A percentile compares a stretch with the other conserved stretches of the same genome.
Conservation (phyloP, 1,139 yeast species). For the Suhomyces panamericanus region DNA sequence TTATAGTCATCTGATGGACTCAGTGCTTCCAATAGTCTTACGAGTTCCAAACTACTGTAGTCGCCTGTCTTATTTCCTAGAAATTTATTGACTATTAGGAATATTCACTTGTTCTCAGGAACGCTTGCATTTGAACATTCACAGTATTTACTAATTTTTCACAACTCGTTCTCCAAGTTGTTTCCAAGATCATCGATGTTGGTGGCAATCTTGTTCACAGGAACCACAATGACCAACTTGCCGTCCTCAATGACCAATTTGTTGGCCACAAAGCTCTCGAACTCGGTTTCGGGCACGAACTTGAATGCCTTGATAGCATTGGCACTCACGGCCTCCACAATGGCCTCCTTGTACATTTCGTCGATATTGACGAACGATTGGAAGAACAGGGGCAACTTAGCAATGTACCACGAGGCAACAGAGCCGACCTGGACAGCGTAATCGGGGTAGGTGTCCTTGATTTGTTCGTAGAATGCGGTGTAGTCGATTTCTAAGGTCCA, state of each 20-base stretch:
- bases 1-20: too few relatives aligned
- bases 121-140: too few relatives aligned
- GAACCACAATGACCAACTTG: conserved; percentile 11
- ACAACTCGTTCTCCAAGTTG: conserved; percentile 6
- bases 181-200: conserved; percentile 11
- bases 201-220: conserved; percentile 4
- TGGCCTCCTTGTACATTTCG: conserved; percentile 14
- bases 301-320: conserved; percentile 11
- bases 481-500: conserved; percentile 15
- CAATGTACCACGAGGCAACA: conserved; percentile 13
- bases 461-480: conserved; percentile 8
- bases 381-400: conserved; percentile 7
- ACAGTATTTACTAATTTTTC: too few relatives aligned
- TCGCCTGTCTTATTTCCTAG: too few relatives aligned
- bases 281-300: conserved; percentile 7
- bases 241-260: conserved; percentile 11
- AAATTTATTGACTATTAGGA: too few relatives aligned
- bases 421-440: conserved; percentile 10
- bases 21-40: too few relatives aligned
- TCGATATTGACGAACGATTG: conserved; percentile 10
- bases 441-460: conserved; percentile 7
- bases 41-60: too few relatives aligned
- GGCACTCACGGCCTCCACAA: conserved; percentile 12
- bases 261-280: conserved; percentile 2
- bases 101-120: too few relatives aligned